Conservation (phyloP, 176 grass and related monocot species). For the Ananas comosus region DNA sequence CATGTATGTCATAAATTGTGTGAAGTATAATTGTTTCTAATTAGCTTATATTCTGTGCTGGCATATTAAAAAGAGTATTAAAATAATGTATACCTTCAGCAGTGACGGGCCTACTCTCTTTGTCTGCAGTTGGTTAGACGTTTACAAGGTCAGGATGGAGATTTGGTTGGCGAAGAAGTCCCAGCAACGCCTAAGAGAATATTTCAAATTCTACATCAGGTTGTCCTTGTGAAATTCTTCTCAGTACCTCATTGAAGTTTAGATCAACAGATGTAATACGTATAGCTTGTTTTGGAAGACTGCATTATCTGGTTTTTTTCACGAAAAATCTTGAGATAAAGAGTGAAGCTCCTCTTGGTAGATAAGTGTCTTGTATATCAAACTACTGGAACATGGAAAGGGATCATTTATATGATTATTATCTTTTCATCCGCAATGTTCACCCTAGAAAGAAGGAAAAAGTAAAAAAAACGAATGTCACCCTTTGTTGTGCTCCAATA, state of each 20-base stretch:
- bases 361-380: too few relatives aligned
- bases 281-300: conserved; percentile 5
- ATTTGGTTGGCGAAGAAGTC: conserved; percentile 76
- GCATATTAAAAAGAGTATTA: not conserved
- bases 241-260: not conserved
- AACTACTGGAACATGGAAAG: too few relatives aligned
- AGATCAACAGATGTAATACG: conserved; percentile 14
- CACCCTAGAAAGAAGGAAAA: too few relatives aligned
- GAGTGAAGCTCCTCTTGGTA: too few relatives aligned
- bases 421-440: too few relatives aligned
- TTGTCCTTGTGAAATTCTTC: conserved; percentile 20
- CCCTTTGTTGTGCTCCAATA: too few relatives aligned
- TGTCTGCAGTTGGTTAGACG: conserved; percentile 80
- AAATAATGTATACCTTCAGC: not conserved
- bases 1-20: too few relatives aligned
- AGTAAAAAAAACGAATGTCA: too few relatives aligned
- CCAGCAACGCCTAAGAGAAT: conserved; percentile 94
- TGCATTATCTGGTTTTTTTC: not conserved
- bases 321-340: too few relatives aligned
- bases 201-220: conserved; percentile 97
- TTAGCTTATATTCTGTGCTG: not conserved
- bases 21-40: not conserved
- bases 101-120: conserved; percentile 1
- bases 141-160: conserved; percentile 92
- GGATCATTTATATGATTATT: too few relatives aligned